Conservation (phyloP, 2,329 filamentous ascomycete genomes). For the Xylariaceae sp. region DNA sequence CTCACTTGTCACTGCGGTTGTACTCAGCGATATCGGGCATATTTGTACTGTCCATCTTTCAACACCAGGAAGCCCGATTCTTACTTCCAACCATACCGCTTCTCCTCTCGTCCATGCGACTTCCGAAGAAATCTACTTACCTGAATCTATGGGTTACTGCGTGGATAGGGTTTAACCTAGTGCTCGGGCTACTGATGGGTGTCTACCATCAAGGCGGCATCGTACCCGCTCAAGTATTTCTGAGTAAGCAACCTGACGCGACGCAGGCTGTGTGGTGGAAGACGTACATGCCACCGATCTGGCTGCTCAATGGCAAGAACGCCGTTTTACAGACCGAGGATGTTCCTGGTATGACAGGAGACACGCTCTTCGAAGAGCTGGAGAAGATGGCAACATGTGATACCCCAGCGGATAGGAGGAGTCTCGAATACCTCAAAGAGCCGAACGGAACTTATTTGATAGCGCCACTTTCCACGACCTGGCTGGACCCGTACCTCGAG, state of each 20-base stretch:
- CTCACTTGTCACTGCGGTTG: slow-evolving; percentile 57
- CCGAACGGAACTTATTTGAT: slow-evolving; percentile 66
- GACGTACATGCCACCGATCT: slow-evolving; percentile 76
- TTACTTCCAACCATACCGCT: slow-evolving; percentile 71
- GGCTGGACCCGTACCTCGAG: slow-evolving; percentile 59
- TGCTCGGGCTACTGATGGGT: slow-evolving; percentile 71
- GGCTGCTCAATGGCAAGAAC: slow-evolving; percentile 74
- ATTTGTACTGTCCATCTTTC: slow-evolving; percentile 66
- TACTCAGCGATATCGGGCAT: slow-evolving; percentile 72
- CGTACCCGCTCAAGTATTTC: slow-evolving; percentile 69
- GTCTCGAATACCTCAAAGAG: slow-evolving; percentile 54
- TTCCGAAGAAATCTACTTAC: slow-evolving; percentile 52
- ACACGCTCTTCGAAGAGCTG: slow-evolving; percentile 55
- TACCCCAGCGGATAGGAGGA: slow-evolving; percentile 51
- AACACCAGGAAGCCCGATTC: slow-evolving; percentile 78
- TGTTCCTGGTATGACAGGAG: slow-evolving; percentile 67
- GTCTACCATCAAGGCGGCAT: slow-evolving; percentile 77
- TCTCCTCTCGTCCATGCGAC: slow-evolving; percentile 67
- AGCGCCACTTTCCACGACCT: slow-evolving; percentile 67
- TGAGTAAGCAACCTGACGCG: slow-evolving; percentile 65
- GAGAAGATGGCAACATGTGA: slow-evolving; percentile 59
- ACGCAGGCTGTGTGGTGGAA: slow-evolving; percentile 79
- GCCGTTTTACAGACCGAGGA: slow-evolving; percentile 66
- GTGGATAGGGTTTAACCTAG: slow-evolving; percentile 68
- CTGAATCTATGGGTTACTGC: slow-evolving; percentile 51